Evolutionary conservation across 768 basidiomycete species (phyloP), one percentile per base, ranked within the genome.

Genomic region (Rhizopogon vesiculosus): DNA sequence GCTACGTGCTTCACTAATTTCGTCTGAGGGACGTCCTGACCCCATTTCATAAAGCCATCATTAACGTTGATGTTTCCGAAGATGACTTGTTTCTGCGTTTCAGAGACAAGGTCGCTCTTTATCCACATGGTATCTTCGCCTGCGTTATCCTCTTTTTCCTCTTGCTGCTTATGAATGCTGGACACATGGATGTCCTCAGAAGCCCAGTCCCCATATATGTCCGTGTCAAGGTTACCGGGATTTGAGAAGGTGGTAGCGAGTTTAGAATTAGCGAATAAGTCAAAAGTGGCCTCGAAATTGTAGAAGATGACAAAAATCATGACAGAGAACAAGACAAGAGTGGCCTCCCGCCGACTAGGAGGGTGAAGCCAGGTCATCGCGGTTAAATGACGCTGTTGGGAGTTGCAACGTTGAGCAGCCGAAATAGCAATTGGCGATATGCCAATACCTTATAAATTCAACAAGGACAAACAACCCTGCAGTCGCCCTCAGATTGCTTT

Each of bases 301-400:
- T 86, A 89, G 40, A 89, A 80, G 44, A 93, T 68, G 29, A 87
- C 70, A 64, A 92, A 89, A 49, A 83, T 69, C 15, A 81, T 74
- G 33, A 90, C 67, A 9, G 85, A 81, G 61, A 87, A 81, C 38
- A 91, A 72, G 57, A 89, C 63, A 61, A 94, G 79, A 9, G 82
- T 76, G 33, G 87, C 61, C 70, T 94, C 93, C 59, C 91, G 83
- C 60, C 86, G 80, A 46, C 80, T 87, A 10, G 87, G 91, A 51
- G 83, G 81, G 3, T 82, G 76, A 42, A 73, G 69, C 86, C 87
- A 89, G 55, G 74, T 71, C 84, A 85, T 86, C 48, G 31, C 35
- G 7, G 19, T 46, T 1, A 8, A 38, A 5, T 13, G 35, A 38
- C 35, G 35, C 13, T 13, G 35, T 13, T 38, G 35, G 9, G 10